phyloP scores from a whole-genome alignment of 2,329 filamentous ascomycete species.

The Microdochium bolleyi region DNA sequence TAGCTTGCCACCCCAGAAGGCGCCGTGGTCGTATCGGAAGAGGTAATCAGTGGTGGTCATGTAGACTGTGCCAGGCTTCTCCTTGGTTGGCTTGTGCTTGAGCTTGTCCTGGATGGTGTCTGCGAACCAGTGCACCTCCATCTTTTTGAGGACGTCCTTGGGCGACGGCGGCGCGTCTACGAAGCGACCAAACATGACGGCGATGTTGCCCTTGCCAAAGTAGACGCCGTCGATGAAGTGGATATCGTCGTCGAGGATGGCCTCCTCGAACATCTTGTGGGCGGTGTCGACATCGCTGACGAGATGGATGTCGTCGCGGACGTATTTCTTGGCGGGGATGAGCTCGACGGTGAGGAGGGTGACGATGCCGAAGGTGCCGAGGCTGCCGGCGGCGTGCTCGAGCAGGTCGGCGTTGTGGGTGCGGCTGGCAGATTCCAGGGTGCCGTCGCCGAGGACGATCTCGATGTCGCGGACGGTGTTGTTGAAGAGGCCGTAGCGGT shows the following conservation, averaged over 20 bases:
- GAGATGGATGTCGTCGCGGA: slow-evolving; percentile 40
- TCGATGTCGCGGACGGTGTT: slow-evolving; percentile 42
- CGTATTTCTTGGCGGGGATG: slow-evolving; percentile 35
- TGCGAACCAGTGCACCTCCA: slow-evolving; percentile 21
- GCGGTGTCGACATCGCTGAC: slow-evolving; percentile 19
- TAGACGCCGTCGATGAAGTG: slow-evolving; percentile 53
- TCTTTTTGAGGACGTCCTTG: slow-evolving; percentile 26
- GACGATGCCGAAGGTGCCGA: slow-evolving; percentile 48
- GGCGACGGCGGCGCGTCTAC: slow-evolving; percentile 33
- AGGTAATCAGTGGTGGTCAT: slow-evolving; percentile 44
- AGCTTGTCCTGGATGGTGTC: slow-evolving; percentile 17
- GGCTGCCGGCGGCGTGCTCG: slow-evolving; percentile 40
- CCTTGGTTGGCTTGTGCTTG: slow-evolving; percentile 12
- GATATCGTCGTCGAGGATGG: slow-evolving; percentile 13
- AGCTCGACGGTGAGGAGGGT: slow-evolving; percentile 45
- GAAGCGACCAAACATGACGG: slow-evolving; percentile 42
- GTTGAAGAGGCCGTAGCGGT: slow-evolving; percentile 49
- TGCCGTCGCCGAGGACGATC: slow-evolving; percentile 45
- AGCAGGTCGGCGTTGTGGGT: slow-evolving; percentile 40
- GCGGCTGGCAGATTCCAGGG: slow-evolving; percentile 36
- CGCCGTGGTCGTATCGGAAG: slow-evolving; percentile 48
- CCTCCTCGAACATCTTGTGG: slow-evolving; percentile 27
- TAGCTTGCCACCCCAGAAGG: slow-evolving; percentile 43
- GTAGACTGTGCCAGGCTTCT: slow-evolving; percentile 18
- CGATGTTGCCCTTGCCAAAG: slow-evolving; percentile 34